Evolutionary conservation across 2,329 filamentous ascomycete genomes (phyloP).

Genomic region (Neonectria sp.): DNA sequence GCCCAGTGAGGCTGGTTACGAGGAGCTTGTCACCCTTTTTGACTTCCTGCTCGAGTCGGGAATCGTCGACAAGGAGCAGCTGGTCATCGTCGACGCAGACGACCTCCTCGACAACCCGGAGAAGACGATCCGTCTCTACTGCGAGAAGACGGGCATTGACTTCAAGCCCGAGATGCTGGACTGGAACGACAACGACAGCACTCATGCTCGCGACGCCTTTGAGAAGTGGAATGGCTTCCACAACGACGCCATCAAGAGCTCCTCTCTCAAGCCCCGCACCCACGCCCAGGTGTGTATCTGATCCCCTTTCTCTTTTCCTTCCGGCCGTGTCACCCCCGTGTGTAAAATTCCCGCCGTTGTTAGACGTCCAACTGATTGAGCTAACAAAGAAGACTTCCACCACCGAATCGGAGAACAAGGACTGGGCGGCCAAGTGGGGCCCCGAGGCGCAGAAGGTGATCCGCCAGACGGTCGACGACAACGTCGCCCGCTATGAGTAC

Average conservation of each 20-base stretch:
- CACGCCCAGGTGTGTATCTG: conserved; percentile 70
- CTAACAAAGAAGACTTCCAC: conserved; percentile 71
- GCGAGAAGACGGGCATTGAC: conserved; percentile 83
- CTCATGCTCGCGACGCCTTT: conserved; percentile 82
- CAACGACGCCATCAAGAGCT: conserved; percentile 91
- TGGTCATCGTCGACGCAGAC: conserved; percentile 94
- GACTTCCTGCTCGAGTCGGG: conserved; percentile 82
- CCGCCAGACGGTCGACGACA: conserved; percentile 78
- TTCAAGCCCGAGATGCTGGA: conserved; percentile 84
- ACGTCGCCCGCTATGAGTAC: conserved; percentile 84
- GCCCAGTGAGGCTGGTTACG: conserved; percentile 90
- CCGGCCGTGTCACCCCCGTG: conserved; percentile 41
- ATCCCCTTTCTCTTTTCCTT: conserved; percentile 29
- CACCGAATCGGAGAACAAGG: conserved; percentile 76
- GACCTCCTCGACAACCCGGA: conserved; percentile 91
- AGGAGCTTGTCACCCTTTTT: conserved; percentile 88
- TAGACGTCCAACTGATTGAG: conserved; percentile 37
- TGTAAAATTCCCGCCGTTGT: conserved; percentile 42
- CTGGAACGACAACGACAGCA: conserved; percentile 85
- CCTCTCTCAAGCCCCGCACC: conserved; percentile 78
- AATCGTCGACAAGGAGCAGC: conserved; percentile 79
- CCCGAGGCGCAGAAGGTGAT: conserved; percentile 80
- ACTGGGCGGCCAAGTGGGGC: conserved; percentile 84
- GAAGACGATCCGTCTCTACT: conserved; percentile 83
- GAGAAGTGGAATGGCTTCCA: conserved; percentile 99